Conservation (phyloP, 805 yeast species). For the Diddensiella santjacobensis region DNA sequence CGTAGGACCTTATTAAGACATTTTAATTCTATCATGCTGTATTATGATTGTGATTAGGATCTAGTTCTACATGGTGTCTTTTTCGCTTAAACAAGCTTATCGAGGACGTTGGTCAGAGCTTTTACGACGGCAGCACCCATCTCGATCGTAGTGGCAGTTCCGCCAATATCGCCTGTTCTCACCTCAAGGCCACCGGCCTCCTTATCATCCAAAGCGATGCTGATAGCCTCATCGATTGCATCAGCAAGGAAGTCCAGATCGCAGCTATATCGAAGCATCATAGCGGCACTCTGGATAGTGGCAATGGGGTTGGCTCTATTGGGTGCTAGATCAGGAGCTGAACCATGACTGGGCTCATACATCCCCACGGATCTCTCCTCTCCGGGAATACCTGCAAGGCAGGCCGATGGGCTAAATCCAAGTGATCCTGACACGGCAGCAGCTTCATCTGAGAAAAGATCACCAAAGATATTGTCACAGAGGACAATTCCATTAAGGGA, state of each 20-base stretch:
- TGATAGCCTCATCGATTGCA: constrained; percentile 7
- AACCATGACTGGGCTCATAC: constrained; percentile 96
- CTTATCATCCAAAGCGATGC: constrained; percentile 4
- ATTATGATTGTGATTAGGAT: no score
- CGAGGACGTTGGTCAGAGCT: constrained; percentile 4
- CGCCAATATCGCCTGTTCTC: constrained; percentile 9
- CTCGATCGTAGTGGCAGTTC: constrained; percentile 6
- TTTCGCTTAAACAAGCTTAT: no score
- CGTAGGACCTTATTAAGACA: no score
- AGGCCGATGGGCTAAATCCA: constrained; percentile 90
- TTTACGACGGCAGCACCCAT: constrained; percentile 7
- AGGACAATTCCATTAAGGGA: constrained; percentile 84
- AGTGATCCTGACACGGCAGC: constrained; percentile 94
- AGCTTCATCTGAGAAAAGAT: constrained; percentile 94
- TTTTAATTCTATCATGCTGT: no score
- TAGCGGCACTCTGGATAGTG: constrained; percentile 9
- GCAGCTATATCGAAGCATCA: constrained; percentile 3
- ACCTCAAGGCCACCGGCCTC: constrained; percentile 27
- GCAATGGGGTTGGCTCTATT: constrained; percentile 79
- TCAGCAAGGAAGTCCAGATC: constrained; percentile 7
- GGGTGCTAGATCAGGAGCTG: constrained; percentile 85
- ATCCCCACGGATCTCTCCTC: constrained; percentile 89
- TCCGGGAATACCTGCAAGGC: constrained; percentile 88
- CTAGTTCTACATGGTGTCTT: no score
- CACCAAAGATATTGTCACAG: constrained; percentile 95